These are phyloP conservation scores for Carex parvula DNA, from an alignment of 176 grass and related monocot species.

Conservation along the genomic window DNA sequence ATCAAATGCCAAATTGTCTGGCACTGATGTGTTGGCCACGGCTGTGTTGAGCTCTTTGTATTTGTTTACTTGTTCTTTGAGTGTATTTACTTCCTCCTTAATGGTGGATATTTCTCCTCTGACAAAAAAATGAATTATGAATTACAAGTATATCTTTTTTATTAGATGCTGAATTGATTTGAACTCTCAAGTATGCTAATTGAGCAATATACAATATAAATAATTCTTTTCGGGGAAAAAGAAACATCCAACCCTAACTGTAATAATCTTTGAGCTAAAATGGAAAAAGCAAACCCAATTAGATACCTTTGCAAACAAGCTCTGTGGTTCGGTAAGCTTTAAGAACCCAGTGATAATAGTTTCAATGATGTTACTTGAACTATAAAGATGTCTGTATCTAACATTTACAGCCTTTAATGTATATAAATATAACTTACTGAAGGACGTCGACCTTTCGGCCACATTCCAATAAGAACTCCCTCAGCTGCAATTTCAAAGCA, in stretches of 20 bases:
- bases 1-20: slow-evolving; percentile 5
- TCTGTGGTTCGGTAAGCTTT: background rate
- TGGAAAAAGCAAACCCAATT: background rate
- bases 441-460: slow-evolving; percentile 42
- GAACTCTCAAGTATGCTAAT: slow-evolving; percentile 3
- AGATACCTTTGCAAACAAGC: background rate
- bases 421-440: slow-evolving; percentile 47
- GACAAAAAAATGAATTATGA: slow-evolving; percentile 27
- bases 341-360: slow-evolving; percentile 12
- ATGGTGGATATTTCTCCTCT: slow-evolving; percentile 68
- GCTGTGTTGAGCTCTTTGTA: slow-evolving; percentile 25
- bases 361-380: slow-evolving; percentile 5
- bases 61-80: slow-evolving; percentile 45
- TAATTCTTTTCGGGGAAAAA: background rate
- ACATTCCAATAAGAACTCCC: slow-evolving; percentile 43
- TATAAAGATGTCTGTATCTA: slow-evolving; percentile 9
- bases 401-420: slow-evolving; percentile 1
- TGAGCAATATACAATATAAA: background rate
- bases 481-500: slow-evolving; percentile 41
- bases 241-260: background rate
- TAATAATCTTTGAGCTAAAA: background rate
- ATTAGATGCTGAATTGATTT: background rate
- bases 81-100: slow-evolving; percentile 33
- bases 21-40: background rate
- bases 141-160: background rate